phyloP scores from a whole-genome alignment of 75 land plant species.

The Gnetum montanum region DNA sequence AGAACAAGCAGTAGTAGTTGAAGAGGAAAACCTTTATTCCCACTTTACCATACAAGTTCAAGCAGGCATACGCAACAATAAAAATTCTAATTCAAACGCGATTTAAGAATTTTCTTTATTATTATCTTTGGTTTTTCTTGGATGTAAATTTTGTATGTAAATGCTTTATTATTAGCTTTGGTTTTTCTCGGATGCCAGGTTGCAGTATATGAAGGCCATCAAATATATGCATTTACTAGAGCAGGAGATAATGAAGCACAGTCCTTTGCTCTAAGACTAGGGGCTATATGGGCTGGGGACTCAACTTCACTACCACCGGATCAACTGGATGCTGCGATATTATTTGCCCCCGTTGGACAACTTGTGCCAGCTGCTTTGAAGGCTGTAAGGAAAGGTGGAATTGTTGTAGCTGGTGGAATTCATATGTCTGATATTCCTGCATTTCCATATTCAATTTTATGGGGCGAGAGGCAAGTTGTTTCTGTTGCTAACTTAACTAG shows the following conservation, averaged over 20 bases:
- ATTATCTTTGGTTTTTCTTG: background rate
- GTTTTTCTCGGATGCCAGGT: constrained; percentile 9
- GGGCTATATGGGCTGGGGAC: constrained; percentile 14
- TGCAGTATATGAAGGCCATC: constrained; percentile 18
- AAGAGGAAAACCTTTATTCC: too few relatives aligned
- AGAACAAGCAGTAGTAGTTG: too few relatives aligned
- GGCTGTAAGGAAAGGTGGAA: constrained; percentile 11
- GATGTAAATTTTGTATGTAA: background rate
- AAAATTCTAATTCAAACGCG: too few relatives aligned
- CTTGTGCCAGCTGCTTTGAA: constrained; percentile 12
- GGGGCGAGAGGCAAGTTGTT: constrained; percentile 16
- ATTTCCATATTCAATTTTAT: constrained; percentile 15
- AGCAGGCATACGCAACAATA: too few relatives aligned
- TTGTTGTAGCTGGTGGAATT: constrained; percentile 17
- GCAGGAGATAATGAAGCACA: constrained; percentile 12
- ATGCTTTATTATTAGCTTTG: background rate
- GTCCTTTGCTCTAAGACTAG: constrained; percentile 15
- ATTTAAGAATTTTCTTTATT: too few relatives aligned
- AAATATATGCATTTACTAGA: constrained; percentile 15
- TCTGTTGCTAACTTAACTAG: constrained; percentile 19
- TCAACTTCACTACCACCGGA: constrained; percentile 6
- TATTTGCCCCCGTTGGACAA: constrained; percentile 12
- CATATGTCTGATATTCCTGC: constrained; percentile 18
- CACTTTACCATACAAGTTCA: too few relatives aligned
- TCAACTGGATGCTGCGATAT: constrained; percentile 13